phyloP scores from a whole-genome alignment of 108 stramenopile genomes.

The Nannochloropsis salina region DNA sequence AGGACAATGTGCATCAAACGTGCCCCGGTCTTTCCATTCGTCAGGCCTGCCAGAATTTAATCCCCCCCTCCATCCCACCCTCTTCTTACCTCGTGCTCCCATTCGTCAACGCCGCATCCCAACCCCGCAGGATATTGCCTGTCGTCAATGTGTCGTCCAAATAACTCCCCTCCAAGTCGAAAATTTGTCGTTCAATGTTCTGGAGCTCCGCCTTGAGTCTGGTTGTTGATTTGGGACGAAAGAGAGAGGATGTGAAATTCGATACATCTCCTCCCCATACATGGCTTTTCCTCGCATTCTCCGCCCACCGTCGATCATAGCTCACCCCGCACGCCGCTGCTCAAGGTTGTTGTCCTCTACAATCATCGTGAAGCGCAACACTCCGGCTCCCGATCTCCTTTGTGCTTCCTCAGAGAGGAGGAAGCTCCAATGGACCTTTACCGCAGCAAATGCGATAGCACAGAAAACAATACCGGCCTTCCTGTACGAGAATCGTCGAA shows the following conservation, averaged over 20 bases:
- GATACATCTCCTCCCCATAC: not conserved
- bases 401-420: too few relatives aligned
- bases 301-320: not conserved
- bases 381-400: too few relatives aligned
- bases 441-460: too few relatives aligned
- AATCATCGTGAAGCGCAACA: not conserved
- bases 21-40: too few relatives aligned
- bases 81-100: not conserved
- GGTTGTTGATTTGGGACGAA: not conserved
- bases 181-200: constrained; percentile 7
- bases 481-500: too few relatives aligned
- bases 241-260: not conserved
- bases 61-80: too few relatives aligned
- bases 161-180: constrained; percentile 20
- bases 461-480: too few relatives aligned
- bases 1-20: too few relatives aligned
- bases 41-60: too few relatives aligned
- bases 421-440: too few relatives aligned
- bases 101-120: constrained; percentile 16
- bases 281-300: not conserved
- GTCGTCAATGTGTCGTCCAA: not conserved
- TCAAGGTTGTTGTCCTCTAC: not conserved
- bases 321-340: constrained; percentile 6
- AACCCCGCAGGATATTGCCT: not conserved
- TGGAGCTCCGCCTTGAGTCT: not conserved